Percentiles rank a stretch among this genome's conserved stretches.
Evolutionary conservation across 2,329 filamentous ascomycete genomes (phyloP).

Genomic region (Colletotrichum godetiae): DNA sequence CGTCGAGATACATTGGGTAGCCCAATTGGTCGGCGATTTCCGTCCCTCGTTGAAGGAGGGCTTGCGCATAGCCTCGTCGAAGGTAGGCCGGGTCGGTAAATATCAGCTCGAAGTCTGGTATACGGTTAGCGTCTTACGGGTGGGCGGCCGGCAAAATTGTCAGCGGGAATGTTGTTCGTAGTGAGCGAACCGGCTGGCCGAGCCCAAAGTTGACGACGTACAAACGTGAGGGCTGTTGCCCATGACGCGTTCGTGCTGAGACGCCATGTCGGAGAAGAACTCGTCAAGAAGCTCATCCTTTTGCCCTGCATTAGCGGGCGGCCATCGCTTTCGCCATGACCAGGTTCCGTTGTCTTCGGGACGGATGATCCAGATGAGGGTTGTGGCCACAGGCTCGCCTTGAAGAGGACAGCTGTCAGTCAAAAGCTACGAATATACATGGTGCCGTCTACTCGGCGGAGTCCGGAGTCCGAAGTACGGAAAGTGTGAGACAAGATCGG

Average conservation of each 20-base stretch:
- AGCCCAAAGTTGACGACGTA: slow-evolving; percentile 25
- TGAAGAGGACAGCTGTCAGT: not conserved
- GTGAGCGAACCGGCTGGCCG: not conserved
- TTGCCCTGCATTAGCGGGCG: slow-evolving; percentile 26
- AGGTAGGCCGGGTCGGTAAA: slow-evolving; percentile 36
- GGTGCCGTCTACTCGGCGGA: not conserved
- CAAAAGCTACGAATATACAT: not conserved
- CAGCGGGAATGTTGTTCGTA: not conserved
- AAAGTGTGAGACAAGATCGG: not conserved
- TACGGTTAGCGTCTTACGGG: not conserved
- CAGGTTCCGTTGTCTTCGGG: slow-evolving; percentile 27
- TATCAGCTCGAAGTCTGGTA: slow-evolving; percentile 35
- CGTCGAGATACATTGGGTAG: slow-evolving; percentile 35
- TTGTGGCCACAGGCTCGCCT: slow-evolving; percentile 14
- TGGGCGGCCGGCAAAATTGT: too few relatives aligned
- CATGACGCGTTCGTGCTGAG: slow-evolving; percentile 35
- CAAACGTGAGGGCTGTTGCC: slow-evolving; percentile 34
- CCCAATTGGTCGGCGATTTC: slow-evolving; percentile 30
- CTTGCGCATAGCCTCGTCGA: slow-evolving; percentile 29
- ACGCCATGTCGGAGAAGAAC: slow-evolving; percentile 36
- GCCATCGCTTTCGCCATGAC: slow-evolving; percentile 32
- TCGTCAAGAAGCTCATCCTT: slow-evolving; percentile 26
- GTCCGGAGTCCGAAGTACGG: not conserved
- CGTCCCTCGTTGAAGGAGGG: slow-evolving; percentile 24
- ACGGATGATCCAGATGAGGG: slow-evolving; percentile 30